Percentiles rank a stretch among this genome's conserved stretches.
phyloP scores from a whole-genome alignment of 306 rosid species.

The Trifolium subterraneum region DNA sequence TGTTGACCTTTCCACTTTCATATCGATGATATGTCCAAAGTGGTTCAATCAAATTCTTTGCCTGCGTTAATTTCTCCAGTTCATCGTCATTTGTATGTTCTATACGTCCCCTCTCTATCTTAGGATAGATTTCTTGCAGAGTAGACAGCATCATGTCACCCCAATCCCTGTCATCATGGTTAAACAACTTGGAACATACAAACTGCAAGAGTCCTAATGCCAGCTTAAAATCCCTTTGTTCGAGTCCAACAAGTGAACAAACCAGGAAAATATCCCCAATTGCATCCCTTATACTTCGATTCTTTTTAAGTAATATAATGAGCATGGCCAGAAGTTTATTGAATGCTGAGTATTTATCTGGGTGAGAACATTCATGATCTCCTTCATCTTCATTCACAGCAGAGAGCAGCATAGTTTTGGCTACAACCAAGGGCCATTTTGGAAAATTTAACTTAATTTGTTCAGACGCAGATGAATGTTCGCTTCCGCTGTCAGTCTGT shows the following conservation, averaged over 20 bases:
- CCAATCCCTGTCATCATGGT: constrained; percentile 66
- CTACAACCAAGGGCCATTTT: constrained; percentile 64
- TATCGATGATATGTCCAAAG: constrained; percentile 82
- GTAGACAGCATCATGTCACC: constrained; percentile 71
- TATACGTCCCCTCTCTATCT: constrained; percentile 62
- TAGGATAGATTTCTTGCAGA: constrained; percentile 69
- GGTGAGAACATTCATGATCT: constrained; percentile 45
- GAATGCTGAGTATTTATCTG: constrained; percentile 54
- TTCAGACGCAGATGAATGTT: constrained; percentile 41
- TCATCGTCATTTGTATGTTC: constrained; percentile 61
- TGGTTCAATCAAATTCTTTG: constrained; percentile 76
- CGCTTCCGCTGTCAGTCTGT: constrained; percentile 44
- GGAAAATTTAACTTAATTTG: constrained; percentile 60
- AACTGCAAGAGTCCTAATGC: constrained; percentile 74
- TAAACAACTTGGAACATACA: constrained; percentile 64
- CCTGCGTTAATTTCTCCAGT: constrained; percentile 49
- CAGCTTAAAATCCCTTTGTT: constrained; percentile 58
- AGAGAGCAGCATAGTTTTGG: constrained; percentile 63
- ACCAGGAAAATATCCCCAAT: constrained; percentile 68
- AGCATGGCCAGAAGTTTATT: constrained; percentile 59
- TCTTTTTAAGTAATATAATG: constrained; percentile 58
- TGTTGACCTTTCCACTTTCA: constrained; percentile 72
- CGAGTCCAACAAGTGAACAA: constrained; percentile 64
- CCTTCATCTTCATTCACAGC: constrained; percentile 53
- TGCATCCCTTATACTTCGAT: constrained; percentile 56